Conservation (phyloP, 257 asterid species). For the Primulina huaijiensis region DNA sequence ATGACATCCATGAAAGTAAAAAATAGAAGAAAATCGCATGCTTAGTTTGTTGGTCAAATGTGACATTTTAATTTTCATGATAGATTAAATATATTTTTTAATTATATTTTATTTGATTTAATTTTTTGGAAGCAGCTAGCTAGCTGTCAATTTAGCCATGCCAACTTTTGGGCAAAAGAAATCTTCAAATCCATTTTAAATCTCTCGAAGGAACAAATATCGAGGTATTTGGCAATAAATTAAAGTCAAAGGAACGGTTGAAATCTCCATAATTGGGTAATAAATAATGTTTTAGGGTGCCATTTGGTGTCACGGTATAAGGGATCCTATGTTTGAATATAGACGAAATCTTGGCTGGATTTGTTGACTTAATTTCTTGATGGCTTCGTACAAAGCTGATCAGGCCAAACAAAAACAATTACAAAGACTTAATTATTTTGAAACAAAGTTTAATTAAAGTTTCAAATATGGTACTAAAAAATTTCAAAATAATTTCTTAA, state of each 20-base stretch:
- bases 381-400: slow-evolving; percentile 13
- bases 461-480: neutral
- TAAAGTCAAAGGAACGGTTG: slow-evolving; percentile 33
- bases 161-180: neutral
- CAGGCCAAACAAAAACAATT: neutral
- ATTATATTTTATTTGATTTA: neutral
- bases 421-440: too few species aligned
- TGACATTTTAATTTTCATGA: slow-evolving; percentile 3
- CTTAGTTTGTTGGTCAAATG: slow-evolving; percentile 3
- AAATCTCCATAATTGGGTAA: slow-evolving; percentile 28
- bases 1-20: neutral
- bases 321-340: slow-evolving; percentile 22
- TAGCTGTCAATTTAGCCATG: neutral
- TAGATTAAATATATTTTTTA: neutral
- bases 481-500: too few species aligned
- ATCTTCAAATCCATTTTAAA: slow-evolving; percentile 15
- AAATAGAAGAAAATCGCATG: neutral
- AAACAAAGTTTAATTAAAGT: too few species aligned
- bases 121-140: neutral
- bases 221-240: slow-evolving; percentile 22
- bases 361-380: slow-evolving; percentile 23
- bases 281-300: slow-evolving; percentile 25
- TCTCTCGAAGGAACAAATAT: slow-evolving; percentile 23
- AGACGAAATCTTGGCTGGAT: slow-evolving; percentile 19
- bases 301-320: slow-evolving; percentile 27